Conservation (phyloP, 1,284 basidiomycete species). For the Gomphus bonarii region DNA sequence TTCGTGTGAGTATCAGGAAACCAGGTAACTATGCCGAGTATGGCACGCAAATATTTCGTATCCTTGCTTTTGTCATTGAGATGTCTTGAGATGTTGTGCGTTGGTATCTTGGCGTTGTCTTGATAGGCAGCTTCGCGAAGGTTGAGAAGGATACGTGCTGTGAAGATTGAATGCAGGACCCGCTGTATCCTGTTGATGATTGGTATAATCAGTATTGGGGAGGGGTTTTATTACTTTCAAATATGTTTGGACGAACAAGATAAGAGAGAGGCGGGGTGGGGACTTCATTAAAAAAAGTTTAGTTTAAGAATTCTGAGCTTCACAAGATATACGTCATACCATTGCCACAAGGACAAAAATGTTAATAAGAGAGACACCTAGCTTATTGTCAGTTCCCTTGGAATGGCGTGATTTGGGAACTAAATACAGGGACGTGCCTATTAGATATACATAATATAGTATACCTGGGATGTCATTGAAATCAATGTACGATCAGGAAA, state of each 20-base stretch:
- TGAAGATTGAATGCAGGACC: slow-evolving; percentile 6
- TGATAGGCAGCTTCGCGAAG: not conserved
- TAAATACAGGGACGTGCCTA: not conserved
- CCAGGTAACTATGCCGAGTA: not conserved
- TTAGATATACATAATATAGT: not conserved
- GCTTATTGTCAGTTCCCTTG: not conserved
- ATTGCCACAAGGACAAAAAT: not conserved
- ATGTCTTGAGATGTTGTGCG: too few relatives aligned
- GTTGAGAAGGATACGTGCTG: slow-evolving; percentile 1
- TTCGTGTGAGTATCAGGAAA: not conserved
- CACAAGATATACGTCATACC: not conserved
- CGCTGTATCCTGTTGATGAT: slow-evolving; percentile 1
- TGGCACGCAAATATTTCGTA: not conserved
- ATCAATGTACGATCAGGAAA: not conserved
- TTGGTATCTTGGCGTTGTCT: not conserved
- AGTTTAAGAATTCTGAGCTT: not conserved
- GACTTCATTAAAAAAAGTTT: not conserved
- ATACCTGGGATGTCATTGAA: not conserved
- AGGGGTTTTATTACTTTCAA: not conserved
- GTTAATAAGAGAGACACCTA: not conserved
- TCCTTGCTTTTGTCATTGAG: too few relatives aligned
- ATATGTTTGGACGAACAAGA: not conserved
- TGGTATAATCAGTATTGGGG: not conserved
- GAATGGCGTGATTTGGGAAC: not conserved
- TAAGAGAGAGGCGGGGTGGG: not conserved